Percentiles rank a stretch among this genome's conserved stretches.
Conservation (phyloP, 192 early-diverging fungal species). For the Allomyces arbusculus region DNA sequence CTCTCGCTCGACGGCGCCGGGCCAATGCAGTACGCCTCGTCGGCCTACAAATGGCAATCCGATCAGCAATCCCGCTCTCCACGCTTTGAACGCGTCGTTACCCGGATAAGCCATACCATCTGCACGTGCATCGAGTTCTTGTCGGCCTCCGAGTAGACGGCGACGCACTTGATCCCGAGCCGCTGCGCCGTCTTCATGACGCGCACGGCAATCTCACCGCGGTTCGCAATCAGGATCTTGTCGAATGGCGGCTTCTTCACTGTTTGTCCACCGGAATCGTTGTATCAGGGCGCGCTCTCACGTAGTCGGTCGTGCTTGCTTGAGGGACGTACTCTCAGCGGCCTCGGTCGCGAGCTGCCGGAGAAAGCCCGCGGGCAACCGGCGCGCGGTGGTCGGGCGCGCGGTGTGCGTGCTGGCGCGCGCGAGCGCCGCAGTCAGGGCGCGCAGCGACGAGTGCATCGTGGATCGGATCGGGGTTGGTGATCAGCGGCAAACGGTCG, state of each 20-base stretch:
- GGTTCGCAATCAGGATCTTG: slow-evolving; percentile 92
- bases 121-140: slow-evolving; percentile 59
- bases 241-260: slow-evolving; percentile 56
- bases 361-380: no score
- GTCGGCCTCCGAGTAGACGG: slow-evolving; percentile 85
- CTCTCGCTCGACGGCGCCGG: slow-evolving; percentile 55
- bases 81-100: background rate
- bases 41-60: slow-evolving; percentile 31
- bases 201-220: slow-evolving; percentile 68
- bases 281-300: no score
- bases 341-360: no score
- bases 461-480: no score
- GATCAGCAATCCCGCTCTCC: background rate
- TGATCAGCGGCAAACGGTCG: no score
- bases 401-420: no score
- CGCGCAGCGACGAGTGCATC: no score
- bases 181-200: slow-evolving; percentile 60
- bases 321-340: no score
- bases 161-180: slow-evolving; percentile 88
- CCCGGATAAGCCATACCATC: slow-evolving; percentile 26
- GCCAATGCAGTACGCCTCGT: slow-evolving; percentile 84
- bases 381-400: no score
- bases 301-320: no score
- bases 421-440: no score
- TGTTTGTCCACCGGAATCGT: no score